Percentiles rank a stretch among this genome's conserved stretches.
phyloP scores from a whole-genome alignment of 1,284 basidiomycete species.

The Trichosporon asahii region DNA sequence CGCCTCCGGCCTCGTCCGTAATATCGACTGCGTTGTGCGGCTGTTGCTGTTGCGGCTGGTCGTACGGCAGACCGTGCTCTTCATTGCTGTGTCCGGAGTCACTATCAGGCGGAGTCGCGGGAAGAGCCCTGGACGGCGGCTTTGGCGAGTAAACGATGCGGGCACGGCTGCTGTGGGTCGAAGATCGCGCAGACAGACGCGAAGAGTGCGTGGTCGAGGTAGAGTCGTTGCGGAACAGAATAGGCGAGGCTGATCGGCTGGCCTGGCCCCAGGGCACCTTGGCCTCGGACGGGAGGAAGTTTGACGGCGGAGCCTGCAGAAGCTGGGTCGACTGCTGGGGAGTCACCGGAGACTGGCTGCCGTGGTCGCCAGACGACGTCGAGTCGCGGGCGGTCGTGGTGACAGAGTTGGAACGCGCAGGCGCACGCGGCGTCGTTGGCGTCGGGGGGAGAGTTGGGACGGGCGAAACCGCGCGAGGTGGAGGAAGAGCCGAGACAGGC shows the following conservation, averaged over 20 bases:
- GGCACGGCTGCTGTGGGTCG: not conserved
- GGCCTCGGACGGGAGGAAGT: not conserved
- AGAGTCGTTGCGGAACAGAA: slow-evolving; percentile 10
- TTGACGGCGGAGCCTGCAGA: not conserved
- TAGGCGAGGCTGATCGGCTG: not conserved
- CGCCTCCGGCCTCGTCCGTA: not conserved
- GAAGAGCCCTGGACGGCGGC: not conserved
- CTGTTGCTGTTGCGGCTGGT: not conserved
- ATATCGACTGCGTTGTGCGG: not conserved
- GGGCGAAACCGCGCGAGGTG: not conserved
- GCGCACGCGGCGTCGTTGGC: not conserved
- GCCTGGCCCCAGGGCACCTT: slow-evolving; percentile 7
- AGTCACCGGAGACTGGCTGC: slow-evolving; percentile 1
- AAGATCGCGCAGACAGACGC: not conserved
- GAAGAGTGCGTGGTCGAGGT: slow-evolving; percentile 1
- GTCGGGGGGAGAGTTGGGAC: not conserved
- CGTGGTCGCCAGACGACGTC: slow-evolving; percentile 5
- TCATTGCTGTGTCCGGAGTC: not conserved
- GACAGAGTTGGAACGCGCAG: not conserved
- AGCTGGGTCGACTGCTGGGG: slow-evolving; percentile 5
- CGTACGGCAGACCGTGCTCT: not conserved
- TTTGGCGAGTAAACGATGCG: not conserved
- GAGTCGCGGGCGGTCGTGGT: slow-evolving; percentile 5
- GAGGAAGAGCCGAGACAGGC: not conserved
- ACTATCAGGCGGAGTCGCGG: not conserved